Percentiles rank a stretch among this genome's conserved stretches.
These are phyloP conservation scores for Dictyostelium capitatum DNA, from an alignment of 78 protist species.

Conservation along the genomic window DNA sequence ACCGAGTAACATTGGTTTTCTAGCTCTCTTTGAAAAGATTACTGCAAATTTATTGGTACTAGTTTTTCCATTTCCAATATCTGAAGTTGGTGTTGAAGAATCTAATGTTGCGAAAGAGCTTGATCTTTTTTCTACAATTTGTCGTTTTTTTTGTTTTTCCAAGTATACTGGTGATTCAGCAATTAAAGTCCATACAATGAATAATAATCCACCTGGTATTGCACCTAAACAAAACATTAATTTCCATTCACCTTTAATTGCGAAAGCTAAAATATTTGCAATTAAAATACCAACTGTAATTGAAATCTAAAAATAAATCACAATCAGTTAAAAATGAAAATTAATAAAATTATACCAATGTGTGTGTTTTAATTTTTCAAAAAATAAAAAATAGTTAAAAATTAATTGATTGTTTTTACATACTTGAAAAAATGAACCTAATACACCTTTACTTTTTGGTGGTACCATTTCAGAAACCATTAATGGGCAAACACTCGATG, in stretches of 20 bases:
- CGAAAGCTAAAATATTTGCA: conserved; percentile 58
- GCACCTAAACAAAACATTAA: conserved; percentile 75
- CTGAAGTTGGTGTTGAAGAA: not conserved
- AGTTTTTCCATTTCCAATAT: not conserved
- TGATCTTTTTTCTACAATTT: not conserved
- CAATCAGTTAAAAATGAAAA: not conserved
- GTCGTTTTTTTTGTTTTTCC: not conserved
- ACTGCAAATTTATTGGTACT: not conserved
- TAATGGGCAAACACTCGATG: conserved; percentile 46
- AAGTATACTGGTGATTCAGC: conserved; percentile 64
- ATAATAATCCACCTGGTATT: conserved; percentile 52
- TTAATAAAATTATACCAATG: not conserved
- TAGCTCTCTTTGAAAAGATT: not conserved
- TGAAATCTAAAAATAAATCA: not conserved
- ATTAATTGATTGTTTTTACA: not conserved
- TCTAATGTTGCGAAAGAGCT: not conserved
- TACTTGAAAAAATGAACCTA: conserved; percentile 63
- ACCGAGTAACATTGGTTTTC: conserved; percentile 67
- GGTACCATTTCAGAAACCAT: conserved; percentile 67
- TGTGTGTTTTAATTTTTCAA: too few species aligned
- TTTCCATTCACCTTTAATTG: conserved; percentile 51
- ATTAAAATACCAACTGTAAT: conserved; percentile 78
- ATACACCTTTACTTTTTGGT: conserved; percentile 18
- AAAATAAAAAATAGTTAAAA: too few species aligned
- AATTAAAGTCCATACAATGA: conserved; percentile 38